phyloP scores from a whole-genome alignment of 2,329 filamentous ascomycete genomes.

The Colletotrichum sp. region DNA sequence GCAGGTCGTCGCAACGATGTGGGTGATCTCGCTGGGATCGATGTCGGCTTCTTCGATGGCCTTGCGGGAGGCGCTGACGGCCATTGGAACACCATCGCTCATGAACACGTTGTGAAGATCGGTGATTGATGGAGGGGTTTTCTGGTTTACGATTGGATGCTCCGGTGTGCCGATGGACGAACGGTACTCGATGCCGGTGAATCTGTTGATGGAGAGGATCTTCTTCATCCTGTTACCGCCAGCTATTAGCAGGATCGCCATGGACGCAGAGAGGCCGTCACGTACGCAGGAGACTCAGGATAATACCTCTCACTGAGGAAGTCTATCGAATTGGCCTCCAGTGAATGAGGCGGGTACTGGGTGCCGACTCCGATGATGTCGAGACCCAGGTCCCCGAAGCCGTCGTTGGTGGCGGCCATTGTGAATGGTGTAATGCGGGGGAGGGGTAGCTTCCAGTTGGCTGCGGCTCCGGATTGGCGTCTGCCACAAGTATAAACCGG shows the following conservation, averaged over 20 bases:
- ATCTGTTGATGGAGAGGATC: constrained; percentile 66
- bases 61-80: constrained; percentile 57
- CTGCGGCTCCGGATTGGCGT: background rate
- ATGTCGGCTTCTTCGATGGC: constrained; percentile 60
- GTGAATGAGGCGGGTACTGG: constrained; percentile 62
- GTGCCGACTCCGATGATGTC: constrained; percentile 63
- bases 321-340: constrained; percentile 55
- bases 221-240: constrained; percentile 59
- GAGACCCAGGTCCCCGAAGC: constrained; percentile 58
- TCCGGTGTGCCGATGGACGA: constrained; percentile 66
- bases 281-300: constrained; percentile 63
- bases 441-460: constrained; percentile 5
- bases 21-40: constrained; percentile 60
- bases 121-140: constrained; percentile 55
- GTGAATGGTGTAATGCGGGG: constrained; percentile 2
- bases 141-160: constrained; percentile 65
- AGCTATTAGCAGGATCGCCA: background rate
- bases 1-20: constrained; percentile 71
- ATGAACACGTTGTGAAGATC: constrained; percentile 61
- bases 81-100: constrained; percentile 61
- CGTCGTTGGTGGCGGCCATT: constrained; percentile 46
- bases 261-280: constrained; percentile 59
- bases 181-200: constrained; percentile 67
- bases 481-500: too few relatives aligned
- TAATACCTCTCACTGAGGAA: constrained; percentile 61